A percentile compares a stretch with the other conserved stretches of the same genome.
Evolutionary conservation across 1,139 yeast species (phyloP).

Genomic region (Debaryomycetaceae sp.): DNA sequence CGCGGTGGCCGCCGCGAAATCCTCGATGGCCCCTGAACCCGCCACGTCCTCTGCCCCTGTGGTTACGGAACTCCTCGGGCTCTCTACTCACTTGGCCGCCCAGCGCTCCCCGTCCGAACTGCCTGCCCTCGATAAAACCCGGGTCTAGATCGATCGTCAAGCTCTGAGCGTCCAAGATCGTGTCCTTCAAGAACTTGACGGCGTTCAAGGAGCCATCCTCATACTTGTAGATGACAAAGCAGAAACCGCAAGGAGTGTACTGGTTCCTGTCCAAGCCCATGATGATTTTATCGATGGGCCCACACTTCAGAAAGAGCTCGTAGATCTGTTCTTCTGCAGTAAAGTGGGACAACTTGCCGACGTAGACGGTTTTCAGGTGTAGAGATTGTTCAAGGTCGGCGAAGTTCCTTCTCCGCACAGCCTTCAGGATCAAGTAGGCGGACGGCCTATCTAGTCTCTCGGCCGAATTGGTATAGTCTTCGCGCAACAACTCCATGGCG

Average conservation of each 20-base stretch:
- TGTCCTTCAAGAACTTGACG: conserved; percentile 67
- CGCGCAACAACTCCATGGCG: conserved; percentile 45
- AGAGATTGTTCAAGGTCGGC: conserved; percentile 56
- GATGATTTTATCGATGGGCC: conserved; percentile 63
- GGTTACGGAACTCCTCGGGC: conserved; percentile 14
- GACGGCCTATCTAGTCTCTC: conserved; percentile 73
- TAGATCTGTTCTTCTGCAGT: conserved; percentile 91
- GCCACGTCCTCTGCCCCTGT: conserved; percentile 12
- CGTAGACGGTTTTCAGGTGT: conserved; percentile 66
- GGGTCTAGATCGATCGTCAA: conserved; percentile 87
- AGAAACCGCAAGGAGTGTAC: conserved; percentile 91
- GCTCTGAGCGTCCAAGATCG: conserved; percentile 69
- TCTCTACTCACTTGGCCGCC: conserved; percentile 70
- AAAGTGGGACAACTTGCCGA: conserved; percentile 74
- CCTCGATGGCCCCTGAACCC: conserved; percentile 16
- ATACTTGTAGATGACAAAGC: conserved; percentile 68
- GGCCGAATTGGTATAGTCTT: conserved; percentile 39
- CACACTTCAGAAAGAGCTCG: conserved; percentile 75
- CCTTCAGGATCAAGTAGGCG: conserved; percentile 62
- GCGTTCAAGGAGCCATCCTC: conserved; percentile 70
- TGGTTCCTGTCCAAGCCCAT: conserved; percentile 91
- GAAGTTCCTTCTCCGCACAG: conserved; percentile 42
- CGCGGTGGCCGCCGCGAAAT: conserved; percentile 20
- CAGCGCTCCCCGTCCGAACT: conserved; percentile 80
- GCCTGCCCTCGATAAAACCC: conserved; percentile 89